A percentile compares a stretch with the other conserved stretches of the same genome.
phyloP scores from a whole-genome alignment of 2,329 filamentous ascomycete species.

The Trichoderma endophyticum region DNA sequence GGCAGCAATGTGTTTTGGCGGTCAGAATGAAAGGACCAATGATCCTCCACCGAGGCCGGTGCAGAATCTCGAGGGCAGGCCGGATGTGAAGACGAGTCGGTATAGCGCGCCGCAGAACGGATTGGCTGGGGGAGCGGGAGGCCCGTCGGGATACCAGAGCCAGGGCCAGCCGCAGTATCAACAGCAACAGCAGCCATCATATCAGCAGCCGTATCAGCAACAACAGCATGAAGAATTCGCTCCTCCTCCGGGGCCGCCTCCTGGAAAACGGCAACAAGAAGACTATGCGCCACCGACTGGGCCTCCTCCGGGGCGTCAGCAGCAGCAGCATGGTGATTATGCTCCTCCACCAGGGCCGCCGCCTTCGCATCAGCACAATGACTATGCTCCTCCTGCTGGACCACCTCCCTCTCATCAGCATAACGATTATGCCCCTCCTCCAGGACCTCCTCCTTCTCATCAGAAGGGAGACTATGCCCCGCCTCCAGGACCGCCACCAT shows the following conservation, averaged over 20 bases:
- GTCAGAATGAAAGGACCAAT: slow-evolving; percentile 39
- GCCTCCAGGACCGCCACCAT: slow-evolving; percentile 34
- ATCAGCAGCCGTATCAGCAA: neutral
- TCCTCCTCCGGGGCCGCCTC: slow-evolving; percentile 34
- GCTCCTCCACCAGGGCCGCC: slow-evolving; percentile 26
- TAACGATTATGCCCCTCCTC: slow-evolving; percentile 25
- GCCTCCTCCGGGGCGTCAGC: slow-evolving; percentile 25
- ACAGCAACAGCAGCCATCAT: neutral
- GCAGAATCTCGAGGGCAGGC: slow-evolving; percentile 30
- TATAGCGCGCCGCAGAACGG: slow-evolving; percentile 12
- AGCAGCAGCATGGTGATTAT: slow-evolving; percentile 18
- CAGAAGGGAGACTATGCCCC: slow-evolving; percentile 26
- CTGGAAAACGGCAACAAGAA: slow-evolving; percentile 20
- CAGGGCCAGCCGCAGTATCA: slow-evolving; percentile 4
- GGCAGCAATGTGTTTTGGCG: slow-evolving; percentile 48
- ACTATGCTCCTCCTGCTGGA: slow-evolving; percentile 32
- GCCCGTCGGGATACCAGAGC: slow-evolving; percentile 3
- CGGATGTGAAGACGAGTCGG: slow-evolving; percentile 27
- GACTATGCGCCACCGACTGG: slow-evolving; percentile 25
- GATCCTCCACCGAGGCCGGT: slow-evolving; percentile 41
- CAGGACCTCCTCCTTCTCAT: slow-evolving; percentile 32
- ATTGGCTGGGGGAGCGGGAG: slow-evolving; percentile 13
- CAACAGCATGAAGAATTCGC: slow-evolving; percentile 26
- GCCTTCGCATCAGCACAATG: slow-evolving; percentile 19
- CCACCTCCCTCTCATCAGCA: slow-evolving; percentile 27